Evolutionary conservation across 306 rosid species (phyloP).

Genomic region (Sicyos baderoa): DNA sequence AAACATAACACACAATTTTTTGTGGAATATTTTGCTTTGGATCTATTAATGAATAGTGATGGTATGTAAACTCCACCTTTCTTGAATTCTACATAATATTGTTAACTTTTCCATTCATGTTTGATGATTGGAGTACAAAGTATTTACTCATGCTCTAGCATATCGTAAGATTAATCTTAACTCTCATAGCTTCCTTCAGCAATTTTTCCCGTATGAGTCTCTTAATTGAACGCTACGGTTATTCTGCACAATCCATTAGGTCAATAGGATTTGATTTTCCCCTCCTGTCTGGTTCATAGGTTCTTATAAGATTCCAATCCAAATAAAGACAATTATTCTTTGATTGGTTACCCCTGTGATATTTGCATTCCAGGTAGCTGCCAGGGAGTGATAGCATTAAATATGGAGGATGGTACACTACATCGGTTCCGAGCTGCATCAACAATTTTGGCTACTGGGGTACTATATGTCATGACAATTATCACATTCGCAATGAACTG

Average conservation of each 20-base stretch:
- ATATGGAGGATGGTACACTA: conserved; percentile 85
- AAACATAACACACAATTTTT: conserved; percentile 80
- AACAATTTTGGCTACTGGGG: conserved; percentile 93
- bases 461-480: conserved; percentile 16
- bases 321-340: too few species aligned
- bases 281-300: background rate
- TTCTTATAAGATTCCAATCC: background rate
- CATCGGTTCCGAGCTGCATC: conserved; percentile 85
- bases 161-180: background rate
- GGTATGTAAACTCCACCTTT: conserved; percentile 36
- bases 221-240: too few species aligned
- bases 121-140: conserved; percentile 3
- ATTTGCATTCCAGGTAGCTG: conserved; percentile 55
- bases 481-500: background rate
- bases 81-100: background rate
- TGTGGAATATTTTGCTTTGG: conserved; percentile 86
- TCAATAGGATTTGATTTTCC: background rate
- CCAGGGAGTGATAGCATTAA: conserved; percentile 88
- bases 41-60: conserved; percentile 65
- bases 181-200: background rate
- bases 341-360: background rate
- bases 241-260: background rate
- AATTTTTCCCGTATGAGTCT: too few species aligned
- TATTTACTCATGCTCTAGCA: background rate
- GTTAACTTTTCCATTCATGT: background rate